These are phyloP conservation scores for Solanum chiquidenum DNA, from an alignment of 257 asterid genomes.

Conservation along the genomic window DNA sequence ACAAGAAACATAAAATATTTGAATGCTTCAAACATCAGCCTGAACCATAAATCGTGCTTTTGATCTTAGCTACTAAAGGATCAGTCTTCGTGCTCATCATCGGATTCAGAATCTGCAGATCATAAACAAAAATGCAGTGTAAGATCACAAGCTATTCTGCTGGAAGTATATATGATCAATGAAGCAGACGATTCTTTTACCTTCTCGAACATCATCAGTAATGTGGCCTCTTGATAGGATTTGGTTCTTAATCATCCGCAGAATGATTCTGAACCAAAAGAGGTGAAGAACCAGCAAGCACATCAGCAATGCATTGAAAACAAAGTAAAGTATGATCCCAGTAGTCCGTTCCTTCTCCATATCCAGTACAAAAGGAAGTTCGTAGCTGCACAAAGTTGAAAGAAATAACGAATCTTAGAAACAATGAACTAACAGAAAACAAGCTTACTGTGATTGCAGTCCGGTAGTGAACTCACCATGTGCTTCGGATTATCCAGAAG, in stretches of 20 bases:
- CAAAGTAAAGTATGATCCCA: background rate
- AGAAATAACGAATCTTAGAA: background rate
- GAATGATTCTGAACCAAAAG: conserved; percentile 15
- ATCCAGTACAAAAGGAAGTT: background rate
- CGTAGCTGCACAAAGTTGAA: conserved; percentile 8
- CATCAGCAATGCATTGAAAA: conserved; percentile 15
- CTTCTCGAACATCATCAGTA: conserved; percentile 21
- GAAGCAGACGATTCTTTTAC: conserved; percentile 3
- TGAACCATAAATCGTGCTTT: background rate
- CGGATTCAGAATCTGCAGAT: conserved; percentile 16
- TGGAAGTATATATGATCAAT: background rate
- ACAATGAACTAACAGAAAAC: background rate
- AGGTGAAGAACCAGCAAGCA: conserved; percentile 16
- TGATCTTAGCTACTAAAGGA: background rate
- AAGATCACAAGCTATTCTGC: background rate
- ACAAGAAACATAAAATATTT: background rate
- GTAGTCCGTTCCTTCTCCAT: background rate
- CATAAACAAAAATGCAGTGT: background rate
- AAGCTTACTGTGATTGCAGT: background rate
- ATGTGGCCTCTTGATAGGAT: conserved; percentile 17
- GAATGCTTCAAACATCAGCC: background rate
- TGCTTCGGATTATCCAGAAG: conserved; percentile 20
- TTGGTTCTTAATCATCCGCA: conserved; percentile 7
- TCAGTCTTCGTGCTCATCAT: conserved; percentile 18
- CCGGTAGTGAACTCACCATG: conserved; percentile 8